Conservation (phyloP, 2,329 filamentous ascomycete species). For the Orbilia quercus region DNA sequence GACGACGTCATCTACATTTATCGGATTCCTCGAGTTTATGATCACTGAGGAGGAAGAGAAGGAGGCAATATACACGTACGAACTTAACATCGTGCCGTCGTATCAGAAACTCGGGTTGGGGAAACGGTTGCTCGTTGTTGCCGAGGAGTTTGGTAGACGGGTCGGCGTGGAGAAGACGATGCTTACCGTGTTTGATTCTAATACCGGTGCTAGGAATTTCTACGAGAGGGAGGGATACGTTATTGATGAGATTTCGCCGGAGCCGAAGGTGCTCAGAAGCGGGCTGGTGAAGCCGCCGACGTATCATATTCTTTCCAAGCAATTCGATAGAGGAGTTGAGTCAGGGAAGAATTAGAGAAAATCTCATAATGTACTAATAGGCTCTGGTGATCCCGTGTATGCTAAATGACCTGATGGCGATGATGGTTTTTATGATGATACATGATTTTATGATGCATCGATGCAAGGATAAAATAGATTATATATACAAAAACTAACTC, state of each 20-base stretch:
- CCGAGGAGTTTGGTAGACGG: constrained; percentile 58
- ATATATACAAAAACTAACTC: constrained; percentile 40
- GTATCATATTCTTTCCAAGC: constrained; percentile 69
- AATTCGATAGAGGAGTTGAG: constrained; percentile 57
- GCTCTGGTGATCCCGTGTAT: constrained; percentile 2
- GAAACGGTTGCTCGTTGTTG: constrained; percentile 53
- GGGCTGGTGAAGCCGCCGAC: constrained; percentile 67
- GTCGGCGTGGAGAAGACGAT: constrained; percentile 58
- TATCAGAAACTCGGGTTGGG: constrained; percentile 55
- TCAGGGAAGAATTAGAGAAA: constrained; percentile 19
- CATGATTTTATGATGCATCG: constrained; percentile 5
- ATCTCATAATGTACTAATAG: too few species aligned
- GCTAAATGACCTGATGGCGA: constrained; percentile 9
- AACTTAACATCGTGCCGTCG: constrained; percentile 55
- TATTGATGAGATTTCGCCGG: constrained; percentile 68
- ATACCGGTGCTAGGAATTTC: constrained; percentile 57
- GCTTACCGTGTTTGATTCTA: constrained; percentile 59
- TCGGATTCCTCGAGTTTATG: constrained; percentile 59
- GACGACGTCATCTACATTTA: constrained; percentile 62
- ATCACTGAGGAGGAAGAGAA: constrained; percentile 58
- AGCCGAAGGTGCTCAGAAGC: constrained; percentile 66
- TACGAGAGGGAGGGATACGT: constrained; percentile 58
- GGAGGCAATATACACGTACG: constrained; percentile 59
- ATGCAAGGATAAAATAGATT: background rate
- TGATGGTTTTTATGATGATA: constrained; percentile 1